A percentile compares a stretch with the other conserved stretches of the same genome.
Evolutionary conservation across 176 grass and related monocot genomes (phyloP).

Genomic region (Areca catechu): DNA sequence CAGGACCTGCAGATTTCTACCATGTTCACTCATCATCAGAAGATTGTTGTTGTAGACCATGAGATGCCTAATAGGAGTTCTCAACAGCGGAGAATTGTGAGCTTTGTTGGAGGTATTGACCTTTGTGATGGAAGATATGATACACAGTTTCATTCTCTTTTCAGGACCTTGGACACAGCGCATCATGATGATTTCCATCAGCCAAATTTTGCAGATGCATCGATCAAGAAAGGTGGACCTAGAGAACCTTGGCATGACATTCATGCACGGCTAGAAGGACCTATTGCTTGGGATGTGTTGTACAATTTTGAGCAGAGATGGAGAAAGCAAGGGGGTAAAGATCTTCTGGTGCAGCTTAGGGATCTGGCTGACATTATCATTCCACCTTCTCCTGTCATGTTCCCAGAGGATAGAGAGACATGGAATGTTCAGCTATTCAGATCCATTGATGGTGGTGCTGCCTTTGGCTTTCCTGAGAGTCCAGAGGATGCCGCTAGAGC

Average conservation of each 20-base stretch:
- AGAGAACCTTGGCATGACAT: conserved; percentile 92
- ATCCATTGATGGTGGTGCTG: conserved; percentile 62
- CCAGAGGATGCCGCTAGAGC: conserved; percentile 54
- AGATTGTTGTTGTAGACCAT: conserved; percentile 78
- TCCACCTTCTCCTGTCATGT: conserved; percentile 60
- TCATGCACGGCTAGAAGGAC: conserved; percentile 71
- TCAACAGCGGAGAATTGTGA: conserved; percentile 56
- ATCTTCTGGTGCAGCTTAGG: conserved; percentile 46
- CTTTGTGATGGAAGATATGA: conserved; percentile 88
- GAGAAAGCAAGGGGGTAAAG: conserved; percentile 57
- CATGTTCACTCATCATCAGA: conserved; percentile 86
- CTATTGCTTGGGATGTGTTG: conserved; percentile 72
- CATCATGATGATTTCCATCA: conserved; percentile 87
- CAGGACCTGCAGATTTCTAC: conserved; percentile 57
- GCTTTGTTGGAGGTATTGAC: conserved; percentile 80
- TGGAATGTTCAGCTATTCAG: conserved; percentile 90
- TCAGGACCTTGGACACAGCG: conserved; percentile 60
- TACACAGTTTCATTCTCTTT: conserved; percentile 79
- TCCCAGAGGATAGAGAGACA: conserved; percentile 47
- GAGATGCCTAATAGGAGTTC: conserved; percentile 56
- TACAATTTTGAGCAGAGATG: conserved; percentile 93
- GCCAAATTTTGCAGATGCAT: conserved; percentile 27
- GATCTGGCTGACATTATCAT: conserved; percentile 49
- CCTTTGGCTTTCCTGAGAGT: conserved; percentile 61
- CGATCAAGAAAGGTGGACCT: conserved; percentile 52